Evolutionary conservation across 2,329 filamentous ascomycete species (phyloP).

Genomic region (Ophiostoma sp.): DNA sequence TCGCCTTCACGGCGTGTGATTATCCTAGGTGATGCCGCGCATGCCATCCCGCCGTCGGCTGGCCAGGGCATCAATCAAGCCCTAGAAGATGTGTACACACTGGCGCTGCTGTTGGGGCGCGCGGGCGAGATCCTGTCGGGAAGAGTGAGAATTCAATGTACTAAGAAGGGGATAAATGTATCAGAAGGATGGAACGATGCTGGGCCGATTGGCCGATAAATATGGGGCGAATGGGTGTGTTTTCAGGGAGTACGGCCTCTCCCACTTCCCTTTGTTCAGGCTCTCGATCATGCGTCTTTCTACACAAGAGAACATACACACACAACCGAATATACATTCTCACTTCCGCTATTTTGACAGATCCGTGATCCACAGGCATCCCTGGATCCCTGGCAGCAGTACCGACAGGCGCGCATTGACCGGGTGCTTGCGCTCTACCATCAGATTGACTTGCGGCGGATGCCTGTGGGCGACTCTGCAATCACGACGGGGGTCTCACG

Average conservation of each 20-base stretch:
- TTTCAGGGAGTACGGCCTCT: too few species aligned
- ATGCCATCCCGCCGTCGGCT: constrained; percentile 44
- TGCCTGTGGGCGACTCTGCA: constrained; percentile 9
- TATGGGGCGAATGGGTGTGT: too few species aligned
- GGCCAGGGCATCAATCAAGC: constrained; percentile 36
- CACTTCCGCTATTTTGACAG: too few species aligned
- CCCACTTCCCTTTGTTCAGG: too few species aligned
- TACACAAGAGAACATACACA: too few species aligned
- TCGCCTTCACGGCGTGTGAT: constrained; percentile 37
- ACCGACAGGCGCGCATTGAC: constrained; percentile 29
- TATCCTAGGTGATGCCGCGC: constrained; percentile 45
- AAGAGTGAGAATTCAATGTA: too few species aligned
- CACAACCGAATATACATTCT: too few species aligned
- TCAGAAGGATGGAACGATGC: too few species aligned
- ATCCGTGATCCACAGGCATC: constrained; percentile 23
- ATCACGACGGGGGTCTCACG: not conserved
- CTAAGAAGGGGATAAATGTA: too few species aligned
- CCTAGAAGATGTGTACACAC: constrained; percentile 28
- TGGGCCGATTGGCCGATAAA: too few species aligned
- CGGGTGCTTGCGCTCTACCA: constrained; percentile 24
- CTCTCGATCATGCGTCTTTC: too few species aligned
- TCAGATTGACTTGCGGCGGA: constrained; percentile 22
- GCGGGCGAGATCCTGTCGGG: too few species aligned
- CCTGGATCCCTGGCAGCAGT: constrained; percentile 29
- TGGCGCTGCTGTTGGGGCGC: constrained; percentile 26